Evolutionary conservation across 139 green algal genomes (phyloP).

Genomic region (Chlorokybus atmophyticus): DNA sequence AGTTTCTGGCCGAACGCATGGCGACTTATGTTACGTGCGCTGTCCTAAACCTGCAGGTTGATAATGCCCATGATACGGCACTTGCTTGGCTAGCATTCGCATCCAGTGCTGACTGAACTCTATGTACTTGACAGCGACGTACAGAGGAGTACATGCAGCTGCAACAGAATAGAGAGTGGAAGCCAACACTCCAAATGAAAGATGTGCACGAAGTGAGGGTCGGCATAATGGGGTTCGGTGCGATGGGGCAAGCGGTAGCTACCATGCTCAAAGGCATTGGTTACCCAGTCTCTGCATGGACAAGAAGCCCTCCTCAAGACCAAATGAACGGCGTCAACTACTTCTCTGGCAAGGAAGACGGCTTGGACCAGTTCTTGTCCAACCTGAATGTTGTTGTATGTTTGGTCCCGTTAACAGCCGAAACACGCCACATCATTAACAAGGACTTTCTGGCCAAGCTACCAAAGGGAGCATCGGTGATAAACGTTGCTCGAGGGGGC

Average conservation of each 20-base stretch:
- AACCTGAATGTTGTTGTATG: neutral
- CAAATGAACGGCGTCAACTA: neutral
- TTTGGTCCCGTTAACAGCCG: neutral
- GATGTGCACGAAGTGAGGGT: no score
- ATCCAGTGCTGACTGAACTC: no score
- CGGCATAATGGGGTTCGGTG: neutral
- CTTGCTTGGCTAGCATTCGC: no score
- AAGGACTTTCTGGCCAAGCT: neutral
- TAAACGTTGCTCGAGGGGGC: neutral
- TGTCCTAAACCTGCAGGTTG: no score
- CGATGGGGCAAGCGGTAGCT: neutral
- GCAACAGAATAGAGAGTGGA: no score
- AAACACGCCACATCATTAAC: neutral
- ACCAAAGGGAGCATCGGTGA: neutral
- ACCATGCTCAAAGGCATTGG: neutral
- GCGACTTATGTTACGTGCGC: no score
- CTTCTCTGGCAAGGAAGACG: neutral
- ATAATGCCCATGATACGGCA: no score
- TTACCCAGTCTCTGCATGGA: neutral
- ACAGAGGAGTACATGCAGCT: no score
- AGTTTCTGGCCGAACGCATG: no score
- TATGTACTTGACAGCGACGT: no score
- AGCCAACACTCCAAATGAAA: no score
- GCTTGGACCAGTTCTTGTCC: neutral
- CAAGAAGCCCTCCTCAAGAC: neutral